Evolutionary conservation across 192 early-diverging fungal genomes (phyloP), one percentile per base, ranked within the genome.

Genomic region (Jimgerdemannia lactiflua): DNA sequence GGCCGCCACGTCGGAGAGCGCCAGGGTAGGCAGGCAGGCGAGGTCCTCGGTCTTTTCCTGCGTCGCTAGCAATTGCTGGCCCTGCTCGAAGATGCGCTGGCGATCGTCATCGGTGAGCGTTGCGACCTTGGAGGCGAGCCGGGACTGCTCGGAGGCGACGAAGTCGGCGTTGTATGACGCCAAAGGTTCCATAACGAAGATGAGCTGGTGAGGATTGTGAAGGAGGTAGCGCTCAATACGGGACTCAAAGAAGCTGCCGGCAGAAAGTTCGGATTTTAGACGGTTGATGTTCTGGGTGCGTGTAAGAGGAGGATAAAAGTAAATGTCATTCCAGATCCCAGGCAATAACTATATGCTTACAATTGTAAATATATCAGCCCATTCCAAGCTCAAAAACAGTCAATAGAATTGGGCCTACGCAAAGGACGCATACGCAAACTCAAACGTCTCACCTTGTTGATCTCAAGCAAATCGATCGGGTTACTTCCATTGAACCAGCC

Each of bases 401-500:
- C 29, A 29, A 29, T 29, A 29, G 29, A 29, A 29, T 29, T 29
- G 29, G 1, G 29, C 29, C 29, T 29, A 39, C 39, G 42, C 8
- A 29, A 49, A 49, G 11, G 18, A 54, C 6, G 10, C 39, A 3
- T 42, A 19, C 29, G 29, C 29, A 29, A 29, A 29, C 29, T 1
- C 29, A 40, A 14, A 39, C 7, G 20, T 65, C 20, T 69, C 79
- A 90, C 90, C 87, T 91, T 90, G 72, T 92, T 91, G 54, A 96
- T 82, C 70, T 94, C 89, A 67, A 98, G 77, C 42, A 94, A 87
- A 72, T 96, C 93, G 3, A 95, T 82, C 1, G 96, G 94, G 66
- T 99, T 89, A 14, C 87, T 90, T 29, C 92, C 94, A 77, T 98
- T 96, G 78, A 96, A 93, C 95, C 95, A 95, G 29, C 93, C 88